Evolutionary conservation across 2,329 filamentous ascomycete species (phyloP), one percentile per base, ranked within the genome.

Genomic region (Zalaria obscura): DNA sequence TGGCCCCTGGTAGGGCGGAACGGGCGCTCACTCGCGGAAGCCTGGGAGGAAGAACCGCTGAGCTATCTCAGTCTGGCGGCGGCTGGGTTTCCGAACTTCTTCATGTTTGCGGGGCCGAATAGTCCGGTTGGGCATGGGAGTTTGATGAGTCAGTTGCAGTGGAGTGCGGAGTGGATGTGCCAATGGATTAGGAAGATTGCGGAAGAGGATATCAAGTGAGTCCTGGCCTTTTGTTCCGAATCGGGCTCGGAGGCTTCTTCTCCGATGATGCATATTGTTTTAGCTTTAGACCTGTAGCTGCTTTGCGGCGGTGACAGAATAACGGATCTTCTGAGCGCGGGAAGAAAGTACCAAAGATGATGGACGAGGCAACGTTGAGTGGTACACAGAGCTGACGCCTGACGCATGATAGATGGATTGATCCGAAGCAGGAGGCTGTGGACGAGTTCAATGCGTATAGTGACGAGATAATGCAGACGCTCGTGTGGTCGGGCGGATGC

Each of bases 1-100:
- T 65, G 56, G 36, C 52, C 54, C 0, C 46, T 65, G 9, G 49
- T 60, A 25, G 55, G 65, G 64, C 48, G 65, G 57, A 48, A 52
- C 9, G 48, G 48, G 5, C 38, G 50, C 3, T 42, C 48, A 5
- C 42, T 57, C 2, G 42, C 43, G 28, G 43, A 50, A 31, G 44
- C 50, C n/a, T 58, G 55, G 52, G 47, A 48, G 39, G 50, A 50
- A 25, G 51, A 45, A 32, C 55, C 52, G 8, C 47, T 49, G 41
- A 48, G 47, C 4, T 59, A 58, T 38, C 46, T 56, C 5, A 50
- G 49, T 7, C 46, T 58, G 8, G 50, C 52, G 3, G 48, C 49
- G 6, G 48, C 52, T 0, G 47, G 48, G 0, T 55, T 57, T 35
- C 56, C 55, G 7, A 58, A 58, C 39, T 58, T 55, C 47, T 59